A percentile compares a stretch with the other conserved stretches of the same genome.
phyloP scores from a whole-genome alignment of 192 early-diverging fungal species.

The Backusella tarrabulga region DNA sequence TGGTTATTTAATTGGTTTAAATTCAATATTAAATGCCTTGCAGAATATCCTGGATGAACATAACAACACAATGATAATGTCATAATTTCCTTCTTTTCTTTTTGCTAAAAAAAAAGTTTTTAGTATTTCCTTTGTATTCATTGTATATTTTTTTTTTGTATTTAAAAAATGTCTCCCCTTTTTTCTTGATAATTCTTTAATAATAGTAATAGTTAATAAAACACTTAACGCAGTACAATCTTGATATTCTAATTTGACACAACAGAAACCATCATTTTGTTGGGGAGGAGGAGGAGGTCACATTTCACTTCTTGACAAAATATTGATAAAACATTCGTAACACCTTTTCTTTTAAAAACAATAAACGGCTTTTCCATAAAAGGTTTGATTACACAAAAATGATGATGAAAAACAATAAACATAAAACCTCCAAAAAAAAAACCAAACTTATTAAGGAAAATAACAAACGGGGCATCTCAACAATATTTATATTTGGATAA shows the following conservation, averaged over 20 bases:
- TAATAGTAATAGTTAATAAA: neutral
- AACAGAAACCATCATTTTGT: neutral
- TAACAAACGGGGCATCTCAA: neutral
- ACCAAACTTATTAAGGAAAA: neutral
- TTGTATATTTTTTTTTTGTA: neutral
- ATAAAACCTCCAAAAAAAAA: neutral
- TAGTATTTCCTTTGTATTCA: neutral
- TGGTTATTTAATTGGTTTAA: conserved; percentile 75
- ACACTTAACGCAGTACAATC: neutral
- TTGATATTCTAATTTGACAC: neutral
- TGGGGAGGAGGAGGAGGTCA: neutral
- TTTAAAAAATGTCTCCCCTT: neutral
- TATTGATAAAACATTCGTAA: neutral
- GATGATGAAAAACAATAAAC: neutral
- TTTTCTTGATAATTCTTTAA: neutral
- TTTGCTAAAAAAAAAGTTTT: neutral
- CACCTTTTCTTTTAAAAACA: neutral
- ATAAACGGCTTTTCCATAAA: neutral
- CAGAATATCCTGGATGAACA: conserved; percentile 22
- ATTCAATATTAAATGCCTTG: conserved; percentile 66
- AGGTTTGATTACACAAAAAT: neutral
- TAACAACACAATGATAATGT: neutral
- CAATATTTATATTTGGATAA: neutral
- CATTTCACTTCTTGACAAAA: neutral
- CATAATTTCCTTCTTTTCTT: neutral